Evolutionary conservation across 768 basidiomycete species (phyloP).

Genomic region (Boletales sp.): DNA sequence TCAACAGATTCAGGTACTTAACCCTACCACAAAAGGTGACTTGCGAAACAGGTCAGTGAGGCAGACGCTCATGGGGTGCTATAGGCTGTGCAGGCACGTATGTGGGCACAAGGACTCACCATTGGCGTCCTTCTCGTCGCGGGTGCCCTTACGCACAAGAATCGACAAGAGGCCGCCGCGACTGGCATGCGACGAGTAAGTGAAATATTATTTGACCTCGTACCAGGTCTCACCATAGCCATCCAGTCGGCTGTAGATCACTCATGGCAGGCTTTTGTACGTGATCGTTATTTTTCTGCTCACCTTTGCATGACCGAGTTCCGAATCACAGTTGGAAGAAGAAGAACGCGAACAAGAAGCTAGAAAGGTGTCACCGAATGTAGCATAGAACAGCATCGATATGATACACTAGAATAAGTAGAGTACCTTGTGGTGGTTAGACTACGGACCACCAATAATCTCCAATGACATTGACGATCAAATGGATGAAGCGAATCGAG

Average conservation of each 20-base stretch:
- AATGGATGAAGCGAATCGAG: too few species aligned
- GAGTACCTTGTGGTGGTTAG: background rate
- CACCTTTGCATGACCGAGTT: too few species aligned
- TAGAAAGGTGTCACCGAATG: conserved; percentile 11
- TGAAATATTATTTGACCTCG: background rate
- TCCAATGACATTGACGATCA: too few species aligned
- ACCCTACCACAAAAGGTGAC: conserved; percentile 28
- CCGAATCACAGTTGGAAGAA: conserved; percentile 20
- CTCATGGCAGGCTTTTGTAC: conserved; percentile 28
- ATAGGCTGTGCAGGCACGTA: conserved; percentile 76
- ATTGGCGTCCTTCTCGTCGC: conserved; percentile 71
- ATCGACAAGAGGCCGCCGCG: conserved; percentile 38
- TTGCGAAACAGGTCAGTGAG: too few species aligned
- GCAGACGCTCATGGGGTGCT: conserved; percentile 32
- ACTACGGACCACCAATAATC: too few species aligned
- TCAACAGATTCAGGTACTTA: conserved; percentile 16
- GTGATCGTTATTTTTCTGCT: conserved; percentile 1
- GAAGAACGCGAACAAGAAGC: conserved; percentile 24
- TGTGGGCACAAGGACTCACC: conserved; percentile 85
- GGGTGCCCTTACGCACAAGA: conserved; percentile 58
- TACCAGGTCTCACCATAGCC: background rate
- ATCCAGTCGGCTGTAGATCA: conserved; percentile 21
- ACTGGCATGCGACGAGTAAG: conserved; percentile 20
- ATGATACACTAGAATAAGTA: background rate
- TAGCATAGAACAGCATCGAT: background rate